A percentile compares a stretch with the other conserved stretches of the same genome.
phyloP scores from a whole-genome alignment of 805 yeast species.

The Candida arabinofermentans region DNA sequence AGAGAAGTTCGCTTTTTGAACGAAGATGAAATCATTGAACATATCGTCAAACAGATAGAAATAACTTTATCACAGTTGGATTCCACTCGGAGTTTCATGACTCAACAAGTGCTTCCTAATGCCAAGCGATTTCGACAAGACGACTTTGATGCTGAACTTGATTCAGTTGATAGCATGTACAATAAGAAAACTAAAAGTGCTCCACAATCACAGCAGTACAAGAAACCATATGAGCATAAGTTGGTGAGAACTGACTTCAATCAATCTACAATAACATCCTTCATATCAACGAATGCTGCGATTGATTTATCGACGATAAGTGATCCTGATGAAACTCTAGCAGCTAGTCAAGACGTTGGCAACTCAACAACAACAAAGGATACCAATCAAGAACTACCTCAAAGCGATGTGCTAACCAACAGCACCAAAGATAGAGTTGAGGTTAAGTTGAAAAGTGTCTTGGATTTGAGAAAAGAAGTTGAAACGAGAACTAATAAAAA shows the following conservation, averaged over 20 bases:
- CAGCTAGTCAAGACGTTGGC: no score
- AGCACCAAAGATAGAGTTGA: conserved; percentile 27
- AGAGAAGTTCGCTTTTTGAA: conserved; percentile 81
- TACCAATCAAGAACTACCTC: no score
- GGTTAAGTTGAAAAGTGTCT: conserved; percentile 56
- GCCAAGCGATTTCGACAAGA: conserved; percentile 25
- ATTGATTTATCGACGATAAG: neutral
- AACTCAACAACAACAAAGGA: no score
- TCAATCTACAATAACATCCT: conserved; percentile 51
- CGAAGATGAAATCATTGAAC: conserved; percentile 81
- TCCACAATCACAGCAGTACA: conserved; percentile 12
- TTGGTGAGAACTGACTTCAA: conserved; percentile 67
- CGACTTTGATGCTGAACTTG: conserved; percentile 9
- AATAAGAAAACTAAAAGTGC: conserved; percentile 6
- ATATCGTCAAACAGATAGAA: conserved; percentile 47
- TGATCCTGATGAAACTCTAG: neutral
- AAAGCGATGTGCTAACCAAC: neutral
- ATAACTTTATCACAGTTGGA: conserved; percentile 53
- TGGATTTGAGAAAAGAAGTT: conserved; percentile 49
- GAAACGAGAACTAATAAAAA: conserved; percentile 43
- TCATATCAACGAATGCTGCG: conserved; percentile 14
- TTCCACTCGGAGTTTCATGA: conserved; percentile 60
- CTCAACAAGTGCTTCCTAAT: conserved; percentile 53
- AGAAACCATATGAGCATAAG: conserved; percentile 54
- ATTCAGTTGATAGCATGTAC: conserved; percentile 4